These are phyloP conservation scores for Rosa chinensis DNA, from an alignment of 306 rosid species.

Conservation along the genomic window DNA sequence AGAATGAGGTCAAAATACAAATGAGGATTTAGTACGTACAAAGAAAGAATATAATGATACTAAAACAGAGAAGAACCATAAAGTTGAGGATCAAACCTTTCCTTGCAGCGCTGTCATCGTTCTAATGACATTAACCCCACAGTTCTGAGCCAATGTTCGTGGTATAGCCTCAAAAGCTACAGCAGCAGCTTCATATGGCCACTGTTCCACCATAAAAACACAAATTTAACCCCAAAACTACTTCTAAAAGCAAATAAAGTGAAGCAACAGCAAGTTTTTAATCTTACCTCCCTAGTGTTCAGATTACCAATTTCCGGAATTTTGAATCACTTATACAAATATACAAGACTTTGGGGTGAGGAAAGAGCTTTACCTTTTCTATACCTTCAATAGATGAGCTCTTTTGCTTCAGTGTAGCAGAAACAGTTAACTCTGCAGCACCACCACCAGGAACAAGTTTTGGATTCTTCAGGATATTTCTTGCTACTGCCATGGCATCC, in stretches of 20 bases:
- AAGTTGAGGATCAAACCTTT: constrained; percentile 51
- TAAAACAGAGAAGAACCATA: not conserved
- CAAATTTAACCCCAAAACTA: not conserved
- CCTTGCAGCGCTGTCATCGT: constrained; percentile 98
- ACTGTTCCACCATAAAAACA: constrained; percentile 45
- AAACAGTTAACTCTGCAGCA: constrained; percentile 92
- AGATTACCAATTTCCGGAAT: not conserved
- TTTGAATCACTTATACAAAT: not conserved
- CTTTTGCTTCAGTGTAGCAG: constrained; percentile 91
- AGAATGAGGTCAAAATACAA: constrained; percentile 20
- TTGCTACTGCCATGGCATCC: constrained; percentile 96
- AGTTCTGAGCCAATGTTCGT: constrained; percentile 93
- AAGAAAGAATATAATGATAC: not conserved
- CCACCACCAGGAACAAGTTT: constrained; percentile 98
- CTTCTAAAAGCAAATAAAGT: not conserved
- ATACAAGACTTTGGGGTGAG: not conserved
- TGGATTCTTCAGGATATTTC: constrained; percentile 85
- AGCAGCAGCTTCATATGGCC: constrained; percentile 99
- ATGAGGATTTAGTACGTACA: constrained; percentile 5
- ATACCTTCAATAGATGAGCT: constrained; percentile 95
- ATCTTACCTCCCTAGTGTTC: not conserved
- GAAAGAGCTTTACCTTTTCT: constrained; percentile 61
- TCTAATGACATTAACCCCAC: constrained; percentile 94
- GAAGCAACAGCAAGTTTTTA: not conserved
- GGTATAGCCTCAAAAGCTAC: constrained; percentile 97